Conservation (phyloP, 495 filamentous ascomycete species). For the Lasiosphaeria ovina region DNA sequence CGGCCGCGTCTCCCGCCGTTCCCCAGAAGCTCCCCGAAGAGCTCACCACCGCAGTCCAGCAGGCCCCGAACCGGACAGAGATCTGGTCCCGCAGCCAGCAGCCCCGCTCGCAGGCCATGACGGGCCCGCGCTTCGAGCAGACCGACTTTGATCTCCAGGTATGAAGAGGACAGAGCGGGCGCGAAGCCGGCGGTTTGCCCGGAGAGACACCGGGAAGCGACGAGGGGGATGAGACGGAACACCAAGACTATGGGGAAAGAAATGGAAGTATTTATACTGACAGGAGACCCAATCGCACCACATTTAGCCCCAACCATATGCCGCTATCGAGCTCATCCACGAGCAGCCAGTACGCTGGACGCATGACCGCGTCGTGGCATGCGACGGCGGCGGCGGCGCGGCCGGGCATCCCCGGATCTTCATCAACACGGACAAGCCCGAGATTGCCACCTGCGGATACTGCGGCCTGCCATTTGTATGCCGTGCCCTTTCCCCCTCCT, state of each 20-base stretch:
- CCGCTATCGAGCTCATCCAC: constrained; percentile 95
- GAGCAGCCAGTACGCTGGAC: constrained; percentile 92
- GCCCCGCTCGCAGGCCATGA: constrained; percentile 78
- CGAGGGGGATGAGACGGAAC: not conserved
- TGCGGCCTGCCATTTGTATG: constrained; percentile 94
- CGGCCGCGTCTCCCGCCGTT: constrained; percentile 57
- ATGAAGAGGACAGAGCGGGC: constrained; percentile 31
- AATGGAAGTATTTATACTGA: constrained; percentile 6
- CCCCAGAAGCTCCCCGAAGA: constrained; percentile 54
- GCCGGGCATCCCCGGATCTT: constrained; percentile 89
- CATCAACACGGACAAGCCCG: constrained; percentile 96
- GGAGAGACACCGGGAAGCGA: not conserved
- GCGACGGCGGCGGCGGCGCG: constrained; percentile 92
- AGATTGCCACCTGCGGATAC: constrained; percentile 86
- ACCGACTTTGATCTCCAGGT: constrained; percentile 89
- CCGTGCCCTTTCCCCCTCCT: too few species aligned
- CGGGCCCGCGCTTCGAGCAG: constrained; percentile 93
- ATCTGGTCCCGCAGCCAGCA: constrained; percentile 84
- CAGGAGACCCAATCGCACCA: constrained; percentile 2
- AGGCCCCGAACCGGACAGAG: constrained; percentile 81
- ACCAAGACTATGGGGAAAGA: not conserved
- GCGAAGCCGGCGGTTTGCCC: not conserved
- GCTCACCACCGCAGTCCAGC: constrained; percentile 56
- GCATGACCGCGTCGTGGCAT: constrained; percentile 74
- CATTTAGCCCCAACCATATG: constrained; percentile 72